Evolutionary conservation across 495 filamentous ascomycete species (phyloP).

Genomic region (Neurospora intermedia): DNA sequence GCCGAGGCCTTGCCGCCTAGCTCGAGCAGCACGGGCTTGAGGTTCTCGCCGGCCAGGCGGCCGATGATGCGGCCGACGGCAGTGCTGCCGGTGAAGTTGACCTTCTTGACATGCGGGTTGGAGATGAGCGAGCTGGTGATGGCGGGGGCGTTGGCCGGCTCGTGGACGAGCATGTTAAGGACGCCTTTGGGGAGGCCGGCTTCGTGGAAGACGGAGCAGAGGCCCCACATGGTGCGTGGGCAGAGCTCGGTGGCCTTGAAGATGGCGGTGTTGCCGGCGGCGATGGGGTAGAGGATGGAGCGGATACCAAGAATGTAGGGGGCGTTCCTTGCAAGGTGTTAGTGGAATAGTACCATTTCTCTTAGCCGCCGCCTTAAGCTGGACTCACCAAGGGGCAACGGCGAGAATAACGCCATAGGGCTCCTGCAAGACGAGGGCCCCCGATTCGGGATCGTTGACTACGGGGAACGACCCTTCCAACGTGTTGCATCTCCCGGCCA

Average conservation of each 20-base stretch:
- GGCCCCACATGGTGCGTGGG: constrained; percentile 63
- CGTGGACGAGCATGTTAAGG: constrained; percentile 47
- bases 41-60: constrained; percentile 44
- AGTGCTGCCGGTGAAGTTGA: constrained; percentile 60
- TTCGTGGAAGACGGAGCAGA: constrained; percentile 58
- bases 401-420: constrained; percentile 72
- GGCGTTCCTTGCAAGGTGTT: constrained; percentile 48
- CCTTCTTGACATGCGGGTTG: constrained; percentile 45
- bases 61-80: constrained; percentile 48
- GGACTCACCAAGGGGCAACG: constrained; percentile 70
- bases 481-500: constrained; percentile 53
- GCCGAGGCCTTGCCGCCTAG: constrained; percentile 58
- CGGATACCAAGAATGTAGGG: constrained; percentile 61
- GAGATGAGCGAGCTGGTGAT: constrained; percentile 49
- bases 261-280: constrained; percentile 58
- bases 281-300: constrained; percentile 63
- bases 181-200: constrained; percentile 58
- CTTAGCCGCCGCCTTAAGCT: too few relatives aligned
- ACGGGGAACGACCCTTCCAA: constrained; percentile 54
- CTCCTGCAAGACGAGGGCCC: constrained; percentile 67
- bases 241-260: constrained; percentile 57
- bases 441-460: constrained; percentile 39
- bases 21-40: constrained; percentile 62
- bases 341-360: constrained; percentile 2
- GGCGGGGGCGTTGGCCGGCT: constrained; percentile 38